phyloP scores from a whole-genome alignment of 176 grass and related monocot genomes.

The Poa pratensis region DNA sequence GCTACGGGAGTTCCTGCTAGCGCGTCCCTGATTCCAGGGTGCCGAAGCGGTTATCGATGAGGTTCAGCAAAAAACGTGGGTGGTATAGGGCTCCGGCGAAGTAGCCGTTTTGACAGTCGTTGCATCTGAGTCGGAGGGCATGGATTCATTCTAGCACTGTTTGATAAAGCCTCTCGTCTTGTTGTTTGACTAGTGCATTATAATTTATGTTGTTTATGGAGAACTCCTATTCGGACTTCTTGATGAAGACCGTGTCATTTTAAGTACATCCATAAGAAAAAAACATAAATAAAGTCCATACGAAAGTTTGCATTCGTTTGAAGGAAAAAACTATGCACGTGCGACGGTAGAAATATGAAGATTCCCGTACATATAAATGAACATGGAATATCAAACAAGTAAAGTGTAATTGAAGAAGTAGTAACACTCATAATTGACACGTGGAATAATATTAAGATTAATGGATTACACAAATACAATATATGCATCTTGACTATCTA shows the following conservation, averaged over 20 bases:
- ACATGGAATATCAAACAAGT: neutral
- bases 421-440: neutral
- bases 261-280: neutral
- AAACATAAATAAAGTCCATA: neutral
- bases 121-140: too few relatives aligned
- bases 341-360: too few relatives aligned
- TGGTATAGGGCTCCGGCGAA: too few relatives aligned
- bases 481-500: slow-evolving; percentile 1
- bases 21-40: too few relatives aligned
- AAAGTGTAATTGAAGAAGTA: neutral
- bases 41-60: too few relatives aligned
- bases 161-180: too few relatives aligned
- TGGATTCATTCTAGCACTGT: too few relatives aligned
- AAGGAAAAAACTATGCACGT: neutral
- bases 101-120: too few relatives aligned
- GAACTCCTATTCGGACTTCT: neutral
- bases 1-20: too few relatives aligned
- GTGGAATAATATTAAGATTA: neutral
- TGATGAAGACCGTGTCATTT: neutral
- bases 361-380: neutral
- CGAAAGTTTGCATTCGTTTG: neutral
- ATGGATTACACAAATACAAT: neutral
- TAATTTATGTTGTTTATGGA: neutral
- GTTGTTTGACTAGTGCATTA: neutral
- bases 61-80: too few relatives aligned